Percentiles rank a stretch among this genome's conserved stretches.
Evolutionary conservation across 352 stramenopile genomes (phyloP).

Genomic region (Phytophthora europaea): DNA sequence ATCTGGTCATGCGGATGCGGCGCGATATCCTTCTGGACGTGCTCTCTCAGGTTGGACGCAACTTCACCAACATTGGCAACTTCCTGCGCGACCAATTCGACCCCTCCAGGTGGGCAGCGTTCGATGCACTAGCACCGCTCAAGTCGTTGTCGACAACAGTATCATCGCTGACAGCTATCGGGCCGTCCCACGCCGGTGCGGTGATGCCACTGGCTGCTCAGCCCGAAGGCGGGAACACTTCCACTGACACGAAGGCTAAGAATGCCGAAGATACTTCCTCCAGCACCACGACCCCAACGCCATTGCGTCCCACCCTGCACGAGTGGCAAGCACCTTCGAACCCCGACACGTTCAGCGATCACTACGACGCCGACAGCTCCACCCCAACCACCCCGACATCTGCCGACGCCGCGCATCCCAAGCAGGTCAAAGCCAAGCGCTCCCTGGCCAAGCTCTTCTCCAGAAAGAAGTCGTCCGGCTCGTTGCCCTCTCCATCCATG

Average conservation of each 20-base stretch:
- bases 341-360: background rate
- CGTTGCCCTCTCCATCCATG: constrained; percentile 20
- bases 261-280: constrained; percentile 5
- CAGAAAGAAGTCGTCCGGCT: constrained; percentile 40
- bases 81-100: constrained; percentile 87
- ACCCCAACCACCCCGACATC: constrained; percentile 26
- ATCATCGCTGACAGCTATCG: constrained; percentile 29
- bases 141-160: constrained; percentile 54
- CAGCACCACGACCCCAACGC: background rate
- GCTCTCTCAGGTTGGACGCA: constrained; percentile 84
- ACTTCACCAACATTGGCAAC: constrained; percentile 89
- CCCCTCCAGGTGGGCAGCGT: constrained; percentile 67
- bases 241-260: constrained; percentile 2
- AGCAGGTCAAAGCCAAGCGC: constrained; percentile 34
- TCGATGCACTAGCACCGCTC: constrained; percentile 74
- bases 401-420: constrained; percentile 4
- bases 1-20: constrained; percentile 79
- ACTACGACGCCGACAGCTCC: constrained; percentile 30
- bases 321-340: constrained; percentile 11
- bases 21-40: constrained; percentile 87
- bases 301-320: constrained; percentile 5
- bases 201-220: constrained; percentile 19
- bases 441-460: constrained; percentile 45
- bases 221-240: background rate
- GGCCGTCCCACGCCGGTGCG: constrained; percentile 25